Evolutionary conservation across 805 yeast genomes (phyloP).

Genomic region (Saturnispora bothae): DNA sequence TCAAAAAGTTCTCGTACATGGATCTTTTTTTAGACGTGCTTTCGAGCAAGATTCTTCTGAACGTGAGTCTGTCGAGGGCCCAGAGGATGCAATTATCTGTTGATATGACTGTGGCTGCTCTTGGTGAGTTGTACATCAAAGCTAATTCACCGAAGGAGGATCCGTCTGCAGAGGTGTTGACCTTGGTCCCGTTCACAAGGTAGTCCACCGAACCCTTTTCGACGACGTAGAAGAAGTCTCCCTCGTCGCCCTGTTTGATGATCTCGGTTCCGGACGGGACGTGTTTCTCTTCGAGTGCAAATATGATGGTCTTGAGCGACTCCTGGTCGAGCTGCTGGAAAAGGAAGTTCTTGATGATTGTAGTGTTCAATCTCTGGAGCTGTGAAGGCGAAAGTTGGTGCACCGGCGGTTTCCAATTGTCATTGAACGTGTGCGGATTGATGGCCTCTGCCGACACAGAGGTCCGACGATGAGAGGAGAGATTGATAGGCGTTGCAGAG

Average conservation of each 20-base stretch:
- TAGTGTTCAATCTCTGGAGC: slow-evolving; percentile 52
- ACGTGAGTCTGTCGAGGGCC: slow-evolving; percentile 90
- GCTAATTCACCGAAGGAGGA: slow-evolving; percentile 95
- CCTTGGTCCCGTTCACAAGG: slow-evolving; percentile 58
- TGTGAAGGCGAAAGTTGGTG: slow-evolving; percentile 56
- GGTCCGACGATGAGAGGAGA: slow-evolving; percentile 38
- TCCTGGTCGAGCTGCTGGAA: slow-evolving; percentile 76
- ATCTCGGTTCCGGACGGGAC: slow-evolving; percentile 52
- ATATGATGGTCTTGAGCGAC: slow-evolving; percentile 64
- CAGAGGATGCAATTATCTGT: slow-evolving; percentile 63
- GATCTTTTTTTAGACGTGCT: slow-evolving; percentile 84
- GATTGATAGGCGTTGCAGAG: neutral
- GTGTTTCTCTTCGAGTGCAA: slow-evolving; percentile 70
- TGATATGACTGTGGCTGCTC: slow-evolving; percentile 91
- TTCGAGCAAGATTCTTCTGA: slow-evolving; percentile 82
- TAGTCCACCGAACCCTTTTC: slow-evolving; percentile 81
- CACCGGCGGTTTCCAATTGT: slow-evolving; percentile 65
- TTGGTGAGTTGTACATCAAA: slow-evolving; percentile 91
- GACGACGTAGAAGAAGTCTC: slow-evolving; percentile 82
- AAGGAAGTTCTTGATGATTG: slow-evolving; percentile 72
- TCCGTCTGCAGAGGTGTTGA: slow-evolving; percentile 72
- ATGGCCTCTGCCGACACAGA: slow-evolving; percentile 85
- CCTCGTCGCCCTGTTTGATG: slow-evolving; percentile 87
- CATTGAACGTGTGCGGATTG: slow-evolving; percentile 62
- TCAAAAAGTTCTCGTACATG: slow-evolving; percentile 81